Conservation (phyloP, 306 rosid genomes). For the Cicer arietinum region DNA sequence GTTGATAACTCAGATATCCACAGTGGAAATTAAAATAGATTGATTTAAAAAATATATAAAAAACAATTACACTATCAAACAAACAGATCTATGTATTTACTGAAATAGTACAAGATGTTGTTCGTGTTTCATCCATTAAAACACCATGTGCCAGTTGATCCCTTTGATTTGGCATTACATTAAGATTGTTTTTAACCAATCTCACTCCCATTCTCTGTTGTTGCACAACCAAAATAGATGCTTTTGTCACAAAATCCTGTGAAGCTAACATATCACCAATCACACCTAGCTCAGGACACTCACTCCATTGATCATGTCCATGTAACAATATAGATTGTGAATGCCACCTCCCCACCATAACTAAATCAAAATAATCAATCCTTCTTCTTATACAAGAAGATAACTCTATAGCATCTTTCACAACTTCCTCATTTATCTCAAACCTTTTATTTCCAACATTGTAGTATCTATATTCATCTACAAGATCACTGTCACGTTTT, state of each 20-base stretch:
- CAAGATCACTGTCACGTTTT: slow-evolving; percentile 58
- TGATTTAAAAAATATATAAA: not conserved
- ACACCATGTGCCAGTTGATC: slow-evolving; percentile 46
- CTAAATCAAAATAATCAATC: slow-evolving; percentile 70
- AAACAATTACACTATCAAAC: not conserved
- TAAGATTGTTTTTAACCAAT: not conserved
- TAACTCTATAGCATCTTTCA: slow-evolving; percentile 65
- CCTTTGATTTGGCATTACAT: not conserved
- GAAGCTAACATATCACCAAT: slow-evolving; percentile 77
- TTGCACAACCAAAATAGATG: slow-evolving; percentile 69
- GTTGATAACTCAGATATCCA: not conserved
- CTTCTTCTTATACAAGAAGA: slow-evolving; percentile 44
- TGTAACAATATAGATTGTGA: slow-evolving; percentile 45
- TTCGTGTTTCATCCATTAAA: slow-evolving; percentile 7
- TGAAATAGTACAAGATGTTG: slow-evolving; percentile 53
- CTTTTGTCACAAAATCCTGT: slow-evolving; percentile 53
- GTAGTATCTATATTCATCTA: slow-evolving; percentile 56
- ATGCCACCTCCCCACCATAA: slow-evolving; percentile 66
- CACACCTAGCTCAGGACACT: slow-evolving; percentile 67
- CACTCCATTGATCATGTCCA: slow-evolving; percentile 68
- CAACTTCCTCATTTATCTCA: slow-evolving; percentile 66
- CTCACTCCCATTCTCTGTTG: slow-evolving; percentile 65
- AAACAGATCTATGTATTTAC: slow-evolving; percentile 27
- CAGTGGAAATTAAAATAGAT: not conserved
- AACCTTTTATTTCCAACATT: slow-evolving; percentile 56